A percentile compares a stretch with the other conserved stretches of the same genome.
These are phyloP conservation scores for Anthracocystis walkeri DNA, from an alignment of 1,284 basidiomycete genomes.

Conservation along the genomic window DNA sequence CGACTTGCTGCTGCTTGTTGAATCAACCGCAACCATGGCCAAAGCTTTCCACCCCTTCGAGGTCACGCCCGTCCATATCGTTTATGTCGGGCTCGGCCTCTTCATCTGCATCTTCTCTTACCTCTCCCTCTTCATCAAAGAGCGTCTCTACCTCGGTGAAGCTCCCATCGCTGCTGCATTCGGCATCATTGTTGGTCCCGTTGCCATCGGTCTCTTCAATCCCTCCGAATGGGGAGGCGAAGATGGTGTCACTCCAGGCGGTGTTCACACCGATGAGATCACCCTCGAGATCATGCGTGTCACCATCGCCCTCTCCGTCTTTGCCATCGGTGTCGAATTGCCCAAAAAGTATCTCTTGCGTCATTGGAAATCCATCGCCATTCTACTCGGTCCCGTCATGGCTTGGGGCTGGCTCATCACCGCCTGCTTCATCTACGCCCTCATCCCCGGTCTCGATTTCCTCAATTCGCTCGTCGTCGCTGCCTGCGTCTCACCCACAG, in stretches of 20 bases:
- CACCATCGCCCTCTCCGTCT: constrained; percentile 95
- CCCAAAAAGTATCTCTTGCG: constrained; percentile 79
- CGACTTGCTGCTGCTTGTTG: neutral
- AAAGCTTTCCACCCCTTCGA: constrained; percentile 64
- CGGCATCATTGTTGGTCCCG: constrained; percentile 88
- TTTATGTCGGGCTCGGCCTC: constrained; percentile 66
- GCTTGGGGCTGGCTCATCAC: constrained; percentile 86
- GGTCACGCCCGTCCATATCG: constrained; percentile 64
- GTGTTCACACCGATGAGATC: constrained; percentile 77
- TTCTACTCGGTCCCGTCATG: constrained; percentile 90
- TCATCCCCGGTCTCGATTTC: constrained; percentile 58
- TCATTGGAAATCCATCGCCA: constrained; percentile 89
- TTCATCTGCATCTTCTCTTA: constrained; percentile 81
- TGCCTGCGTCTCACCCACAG: constrained; percentile 94
- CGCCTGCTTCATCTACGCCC: constrained; percentile 71
- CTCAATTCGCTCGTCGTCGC: constrained; percentile 73
- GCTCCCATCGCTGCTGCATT: constrained; percentile 94
- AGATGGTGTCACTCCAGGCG: constrained; percentile 72
- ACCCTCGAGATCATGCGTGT: constrained; percentile 87
- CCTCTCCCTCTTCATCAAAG: constrained; percentile 91
- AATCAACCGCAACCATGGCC: constrained; percentile 24
- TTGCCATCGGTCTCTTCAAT: constrained; percentile 85
- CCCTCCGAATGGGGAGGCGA: constrained; percentile 83
- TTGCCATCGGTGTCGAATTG: constrained; percentile 87
- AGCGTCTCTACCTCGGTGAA: constrained; percentile 94